Evolutionary conservation across 192 early-diverging fungal genomes (phyloP).

Genomic region (Kappamyces sp.): DNA sequence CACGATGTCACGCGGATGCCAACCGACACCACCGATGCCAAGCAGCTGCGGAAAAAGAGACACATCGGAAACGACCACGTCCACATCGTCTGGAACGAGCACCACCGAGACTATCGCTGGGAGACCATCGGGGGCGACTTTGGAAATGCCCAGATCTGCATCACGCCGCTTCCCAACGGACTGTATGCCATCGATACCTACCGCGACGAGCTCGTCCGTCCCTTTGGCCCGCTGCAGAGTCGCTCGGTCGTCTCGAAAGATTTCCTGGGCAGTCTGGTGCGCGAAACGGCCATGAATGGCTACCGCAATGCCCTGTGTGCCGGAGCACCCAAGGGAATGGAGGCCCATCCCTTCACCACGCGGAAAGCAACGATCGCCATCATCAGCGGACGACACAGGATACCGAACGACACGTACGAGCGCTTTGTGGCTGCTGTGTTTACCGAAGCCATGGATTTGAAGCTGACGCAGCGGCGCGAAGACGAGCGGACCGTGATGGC

Average conservation of each 20-base stretch:
- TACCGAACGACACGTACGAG: slow-evolving; percentile 49
- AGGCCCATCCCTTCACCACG: slow-evolving; percentile 54
- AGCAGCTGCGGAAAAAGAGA: slow-evolving; percentile 95
- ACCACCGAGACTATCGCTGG: slow-evolving; percentile 74
- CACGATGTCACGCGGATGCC: slow-evolving; percentile 90
- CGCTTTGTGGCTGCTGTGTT: slow-evolving; percentile 33
- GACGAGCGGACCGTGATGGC: too few relatives aligned
- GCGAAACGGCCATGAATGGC: slow-evolving; percentile 78
- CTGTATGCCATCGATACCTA: slow-evolving; percentile 57
- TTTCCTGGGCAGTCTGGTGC: slow-evolving; percentile 68
- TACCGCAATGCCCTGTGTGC: slow-evolving; percentile 29
- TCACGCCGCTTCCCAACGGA: slow-evolving; percentile 73
- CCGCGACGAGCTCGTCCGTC: slow-evolving; percentile 56
- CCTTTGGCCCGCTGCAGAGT: slow-evolving; percentile 83
- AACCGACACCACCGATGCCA: slow-evolving; percentile 67
- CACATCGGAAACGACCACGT: slow-evolving; percentile 99
- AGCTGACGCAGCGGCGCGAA: slow-evolving; percentile 3
- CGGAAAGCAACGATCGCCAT: slow-evolving; percentile 51
- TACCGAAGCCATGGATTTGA: slow-evolving; percentile 10
- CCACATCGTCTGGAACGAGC: slow-evolving; percentile 98
- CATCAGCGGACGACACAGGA: slow-evolving; percentile 53
- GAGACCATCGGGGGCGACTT: slow-evolving; percentile 96
- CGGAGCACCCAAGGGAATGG: slow-evolving; percentile 24
- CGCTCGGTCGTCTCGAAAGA: slow-evolving; percentile 72
- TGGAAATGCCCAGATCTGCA: slow-evolving; percentile 90